These are phyloP conservation scores for Cordyceps tenuipes DNA, from an alignment of 2,329 filamentous ascomycete genomes.

Conservation along the genomic window DNA sequence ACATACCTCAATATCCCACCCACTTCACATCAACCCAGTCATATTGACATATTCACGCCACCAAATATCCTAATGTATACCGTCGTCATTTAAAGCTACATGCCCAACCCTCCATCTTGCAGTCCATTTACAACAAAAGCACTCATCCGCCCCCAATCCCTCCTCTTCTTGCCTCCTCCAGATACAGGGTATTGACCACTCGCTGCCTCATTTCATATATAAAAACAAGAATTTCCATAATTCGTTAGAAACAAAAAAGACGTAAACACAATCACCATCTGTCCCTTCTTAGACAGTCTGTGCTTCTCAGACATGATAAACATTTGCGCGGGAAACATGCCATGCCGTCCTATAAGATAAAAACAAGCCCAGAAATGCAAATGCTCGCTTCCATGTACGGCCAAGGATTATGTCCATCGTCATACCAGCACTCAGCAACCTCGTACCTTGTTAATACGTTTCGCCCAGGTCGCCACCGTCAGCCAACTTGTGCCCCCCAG, in stretches of 20 bases:
- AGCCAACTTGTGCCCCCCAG: conserved; percentile 30
- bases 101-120: background rate
- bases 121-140: background rate
- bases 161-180: background rate
- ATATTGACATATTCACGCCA: background rate
- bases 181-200: conserved; percentile 5
- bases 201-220: background rate
- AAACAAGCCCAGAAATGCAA: conserved; percentile 9
- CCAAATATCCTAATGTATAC: background rate
- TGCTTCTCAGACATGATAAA: background rate
- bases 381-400: conserved; percentile 11
- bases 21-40: background rate
- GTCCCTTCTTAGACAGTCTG: background rate
- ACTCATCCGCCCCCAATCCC: background rate
- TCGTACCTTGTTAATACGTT: conserved; percentile 35
- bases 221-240: background rate
- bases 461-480: conserved; percentile 39
- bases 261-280: background rate
- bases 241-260: conserved; percentile 7
- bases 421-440: background rate
- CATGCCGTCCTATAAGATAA: conserved; percentile 1
- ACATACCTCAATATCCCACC: background rate
- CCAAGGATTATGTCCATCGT: background rate
- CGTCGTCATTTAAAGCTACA: background rate
- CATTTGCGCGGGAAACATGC: background rate